Evolutionary conservation across 495 filamentous ascomycete genomes (phyloP).

Genomic region (Penicillium paxilli): DNA sequence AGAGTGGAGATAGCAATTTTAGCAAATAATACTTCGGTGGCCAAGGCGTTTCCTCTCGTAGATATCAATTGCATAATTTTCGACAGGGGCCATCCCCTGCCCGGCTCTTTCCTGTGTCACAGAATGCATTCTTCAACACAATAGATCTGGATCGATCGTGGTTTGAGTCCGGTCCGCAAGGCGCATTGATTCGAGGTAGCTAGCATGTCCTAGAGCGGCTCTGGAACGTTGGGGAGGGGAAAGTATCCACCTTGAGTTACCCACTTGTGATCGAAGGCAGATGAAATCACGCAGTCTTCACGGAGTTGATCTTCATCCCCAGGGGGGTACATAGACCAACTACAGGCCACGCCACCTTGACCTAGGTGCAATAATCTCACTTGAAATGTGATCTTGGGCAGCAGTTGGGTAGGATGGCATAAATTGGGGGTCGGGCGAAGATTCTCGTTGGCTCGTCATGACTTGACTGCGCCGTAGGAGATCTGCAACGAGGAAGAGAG

Average conservation of each 20-base stretch:
- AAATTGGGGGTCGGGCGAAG: conserved; percentile 8
- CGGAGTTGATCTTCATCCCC: conserved; percentile 16
- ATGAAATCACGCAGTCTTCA: conserved; percentile 13
- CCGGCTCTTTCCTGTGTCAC: conserved; percentile 4
- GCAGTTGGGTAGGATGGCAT: conserved; percentile 34
- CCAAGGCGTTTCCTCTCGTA: conserved; percentile 3
- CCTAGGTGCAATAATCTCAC: conserved; percentile 11
- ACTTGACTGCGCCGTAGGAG: conserved; percentile 14
- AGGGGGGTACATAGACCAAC: neutral
- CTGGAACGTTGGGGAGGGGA: conserved; percentile 4
- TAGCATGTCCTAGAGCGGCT: conserved; percentile 10
- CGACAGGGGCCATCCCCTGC: conserved; percentile 9
- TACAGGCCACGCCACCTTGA: conserved; percentile 10
- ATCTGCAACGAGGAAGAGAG: conserved; percentile 21
- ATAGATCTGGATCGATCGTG: conserved; percentile 26
- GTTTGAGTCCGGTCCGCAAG: conserved; percentile 7
- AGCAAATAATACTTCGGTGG: conserved; percentile 15
- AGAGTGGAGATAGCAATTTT: conserved; percentile 18
- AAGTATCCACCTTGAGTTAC: conserved; percentile 6
- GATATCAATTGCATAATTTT: conserved; percentile 7
- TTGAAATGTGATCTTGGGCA: conserved; percentile 27
- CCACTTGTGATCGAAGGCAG: conserved; percentile 7
- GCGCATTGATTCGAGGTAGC: conserved; percentile 14
- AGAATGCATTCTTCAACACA: neutral
- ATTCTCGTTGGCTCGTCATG: conserved; percentile 13